Evolutionary conservation across 176 grass and related monocot species (phyloP).

Genomic region (Phyllostachys edulis): DNA sequence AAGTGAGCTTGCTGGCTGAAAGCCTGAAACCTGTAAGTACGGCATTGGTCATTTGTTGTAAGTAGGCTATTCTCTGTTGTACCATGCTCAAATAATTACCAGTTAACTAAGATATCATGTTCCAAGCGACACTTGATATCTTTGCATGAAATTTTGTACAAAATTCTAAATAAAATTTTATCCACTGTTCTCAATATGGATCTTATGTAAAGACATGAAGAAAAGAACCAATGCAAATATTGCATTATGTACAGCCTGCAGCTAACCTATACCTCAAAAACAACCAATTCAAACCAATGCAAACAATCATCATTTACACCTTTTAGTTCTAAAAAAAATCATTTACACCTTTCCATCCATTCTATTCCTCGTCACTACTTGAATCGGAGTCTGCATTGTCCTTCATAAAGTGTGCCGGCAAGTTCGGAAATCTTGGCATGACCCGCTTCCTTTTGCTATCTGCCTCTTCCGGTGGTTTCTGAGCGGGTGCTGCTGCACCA

Average conservation of each 20-base stretch:
- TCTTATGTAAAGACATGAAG: conserved; percentile 22
- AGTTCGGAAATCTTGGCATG: conserved; percentile 83
- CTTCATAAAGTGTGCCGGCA: conserved; percentile 86
- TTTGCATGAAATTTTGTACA: no score
- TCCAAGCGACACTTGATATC: background rate
- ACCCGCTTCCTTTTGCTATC: conserved; percentile 65
- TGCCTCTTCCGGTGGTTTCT: conserved; percentile 41
- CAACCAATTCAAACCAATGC: conserved; percentile 55
- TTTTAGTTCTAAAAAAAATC: background rate
- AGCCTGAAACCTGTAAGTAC: conserved; percentile 34
- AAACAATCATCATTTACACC: conserved; percentile 47
- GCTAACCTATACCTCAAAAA: conserved; percentile 62
- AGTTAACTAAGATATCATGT: background rate
- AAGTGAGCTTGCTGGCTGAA: conserved; percentile 85
- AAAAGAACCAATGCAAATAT: conserved; percentile 36
- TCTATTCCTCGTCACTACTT: conserved; percentile 82
- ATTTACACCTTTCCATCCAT: conserved; percentile 23
- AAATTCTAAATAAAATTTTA: background rate
- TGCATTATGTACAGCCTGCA: conserved; percentile 65
- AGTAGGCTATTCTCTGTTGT: conserved; percentile 44
- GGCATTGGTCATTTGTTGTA: conserved; percentile 37
- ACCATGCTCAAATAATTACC: conserved; percentile 6
- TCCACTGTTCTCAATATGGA: background rate
- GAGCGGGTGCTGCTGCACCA: conserved; percentile 21
- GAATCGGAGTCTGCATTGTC: conserved; percentile 78